Evolutionary conservation across 305 asterid genomes (phyloP), one percentile per base, ranked within the genome.

Genomic region (Rubia peregrina): DNA sequence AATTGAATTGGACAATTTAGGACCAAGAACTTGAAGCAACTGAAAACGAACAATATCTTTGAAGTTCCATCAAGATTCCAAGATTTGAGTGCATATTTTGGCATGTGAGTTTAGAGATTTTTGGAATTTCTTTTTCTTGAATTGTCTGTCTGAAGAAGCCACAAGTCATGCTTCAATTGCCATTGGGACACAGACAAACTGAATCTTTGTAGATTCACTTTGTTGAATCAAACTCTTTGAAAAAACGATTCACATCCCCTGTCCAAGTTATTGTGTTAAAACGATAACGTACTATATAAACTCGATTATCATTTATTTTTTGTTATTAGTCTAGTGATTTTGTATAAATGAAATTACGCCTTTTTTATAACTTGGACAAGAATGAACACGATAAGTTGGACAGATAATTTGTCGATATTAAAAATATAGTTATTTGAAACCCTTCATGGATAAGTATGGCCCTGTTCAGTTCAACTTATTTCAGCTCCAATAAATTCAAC

Each of bases 121-220:
- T 42, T 11, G 70, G 63, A 9, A 12, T 1, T 7, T 72, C 63
- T 73, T 55, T 30, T 33, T 14, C 43, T 14, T 63, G 13, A 38
- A 61, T 33, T 38, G 62, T 46, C 21, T 49, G 49, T 49, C 6
- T 49, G 61, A 24, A 65, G 48, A 70, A 55, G 49, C 69, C 64
- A 65, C 30, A 9, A 41, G 69, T 73, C 53, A 65, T 63, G 26
- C 67, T 60, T 53, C 51, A 60, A 74, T 59, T 71, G 46, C 46
- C 42, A 63, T 78, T 80, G 33, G 46, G 88, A 84, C 84, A 78
- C 78, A 46, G 89, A 84, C 85, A 76, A 77, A 61, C 75, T 72
- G 76, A 80, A 85, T 89, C 92, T 80, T 70, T 67, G 30, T 83
- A 83, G 88, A 85, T 87, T 75, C 71, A 9, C 77, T 48, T 65